Conservation (phyloP, 257 asterid species). For the Parsonsia alboflavescens region DNA sequence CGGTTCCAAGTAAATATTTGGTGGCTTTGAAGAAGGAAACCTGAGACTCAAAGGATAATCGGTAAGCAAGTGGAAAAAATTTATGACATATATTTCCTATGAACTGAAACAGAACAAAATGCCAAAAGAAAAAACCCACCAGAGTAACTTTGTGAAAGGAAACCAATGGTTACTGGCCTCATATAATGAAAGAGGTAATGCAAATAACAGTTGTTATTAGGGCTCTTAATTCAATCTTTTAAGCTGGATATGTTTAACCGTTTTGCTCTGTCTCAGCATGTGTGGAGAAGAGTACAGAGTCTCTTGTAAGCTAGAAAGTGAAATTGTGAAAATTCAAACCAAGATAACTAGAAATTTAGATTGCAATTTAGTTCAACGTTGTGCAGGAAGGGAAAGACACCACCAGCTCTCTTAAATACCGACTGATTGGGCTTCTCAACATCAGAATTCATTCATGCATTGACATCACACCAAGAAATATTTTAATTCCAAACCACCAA, state of each 20-base stretch:
- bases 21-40: constrained; percentile 45
- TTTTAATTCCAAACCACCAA: neutral
- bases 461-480: neutral
- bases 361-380: neutral
- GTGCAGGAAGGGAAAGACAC: neutral
- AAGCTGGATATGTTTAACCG: neutral
- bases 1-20: constrained; percentile 37
- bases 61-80: constrained; percentile 9
- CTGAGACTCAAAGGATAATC: constrained; percentile 24
- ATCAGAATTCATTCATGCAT: neutral
- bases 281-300: neutral
- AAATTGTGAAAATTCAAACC: neutral
- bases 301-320: neutral
- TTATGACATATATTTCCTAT: neutral
- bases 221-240: neutral
- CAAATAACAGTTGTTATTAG: neutral
- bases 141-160: neutral
- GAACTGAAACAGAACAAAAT: neutral
- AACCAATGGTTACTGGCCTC: neutral
- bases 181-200: neutral
- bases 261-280: neutral
- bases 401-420: neutral
- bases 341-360: neutral
- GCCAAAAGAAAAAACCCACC: neutral
- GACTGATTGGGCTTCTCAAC: neutral